These are phyloP conservation scores for Chamaecyparis obtusa DNA, from an alignment of 75 land plant genomes.

Conservation along the genomic window DNA sequence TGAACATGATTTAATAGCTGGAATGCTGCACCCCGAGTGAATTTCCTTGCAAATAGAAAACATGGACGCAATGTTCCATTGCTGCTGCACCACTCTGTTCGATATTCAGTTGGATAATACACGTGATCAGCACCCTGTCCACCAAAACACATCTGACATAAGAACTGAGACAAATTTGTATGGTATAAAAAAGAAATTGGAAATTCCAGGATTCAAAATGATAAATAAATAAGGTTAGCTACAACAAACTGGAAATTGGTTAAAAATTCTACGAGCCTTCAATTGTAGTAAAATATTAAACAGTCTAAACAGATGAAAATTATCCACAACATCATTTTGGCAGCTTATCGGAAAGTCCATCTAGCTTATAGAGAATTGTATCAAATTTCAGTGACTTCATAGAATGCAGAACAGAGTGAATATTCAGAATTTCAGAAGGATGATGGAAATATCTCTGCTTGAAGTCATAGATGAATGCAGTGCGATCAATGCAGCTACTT, in stretches of 20 bases:
- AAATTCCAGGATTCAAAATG: neutral
- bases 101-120: conserved; percentile 67
- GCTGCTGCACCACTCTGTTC: conserved; percentile 86
- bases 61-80: conserved; percentile 56
- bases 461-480: neutral
- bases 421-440: neutral
- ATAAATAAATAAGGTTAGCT: neutral
- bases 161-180: neutral
- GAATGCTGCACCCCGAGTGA: conserved; percentile 71
- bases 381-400: neutral
- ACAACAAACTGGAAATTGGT: neutral
- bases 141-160: neutral
- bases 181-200: neutral
- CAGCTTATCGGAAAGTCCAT: neutral
- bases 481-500: neutral
- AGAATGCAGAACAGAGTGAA: neutral
- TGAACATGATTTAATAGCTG: conserved; percentile 63
- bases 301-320: neutral
- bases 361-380: neutral
- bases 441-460: neutral
- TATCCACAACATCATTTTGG: neutral
- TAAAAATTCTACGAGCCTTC: neutral
- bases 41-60: conserved; percentile 90
- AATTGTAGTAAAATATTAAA: neutral
- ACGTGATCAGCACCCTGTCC: conserved; percentile 76